These are phyloP conservation scores for Rugonectria rugulosa DNA, from an alignment of 2,329 filamentous ascomycete species.

Conservation along the genomic window DNA sequence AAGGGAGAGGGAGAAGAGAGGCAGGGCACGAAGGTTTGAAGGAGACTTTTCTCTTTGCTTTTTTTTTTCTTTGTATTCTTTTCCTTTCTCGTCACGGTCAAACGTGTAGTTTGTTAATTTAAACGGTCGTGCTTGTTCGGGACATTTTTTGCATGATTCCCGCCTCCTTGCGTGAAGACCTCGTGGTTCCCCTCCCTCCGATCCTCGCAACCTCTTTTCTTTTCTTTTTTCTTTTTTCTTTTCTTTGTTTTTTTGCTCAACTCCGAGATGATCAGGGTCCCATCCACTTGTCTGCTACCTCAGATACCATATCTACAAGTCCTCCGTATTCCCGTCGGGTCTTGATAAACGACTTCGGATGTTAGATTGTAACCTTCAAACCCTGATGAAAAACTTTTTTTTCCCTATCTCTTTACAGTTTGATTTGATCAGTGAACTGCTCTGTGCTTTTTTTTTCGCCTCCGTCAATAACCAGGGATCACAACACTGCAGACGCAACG, in stretches of 20 bases:
- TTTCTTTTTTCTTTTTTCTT: background rate
- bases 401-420: background rate
- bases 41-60: background rate
- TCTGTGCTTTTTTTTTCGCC: constrained; percentile 2
- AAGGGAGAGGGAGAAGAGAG: constrained; percentile 17
- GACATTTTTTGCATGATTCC: background rate
- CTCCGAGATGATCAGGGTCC: background rate
- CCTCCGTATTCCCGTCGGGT: too few relatives aligned
- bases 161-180: background rate
- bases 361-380: background rate
- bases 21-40: constrained; percentile 8
- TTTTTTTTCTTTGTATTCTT: background rate
- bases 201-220: background rate
- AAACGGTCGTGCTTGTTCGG: background rate
- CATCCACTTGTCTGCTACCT: too few relatives aligned
- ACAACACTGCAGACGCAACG: too few relatives aligned
- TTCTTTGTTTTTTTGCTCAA: background rate
- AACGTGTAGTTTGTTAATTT: background rate
- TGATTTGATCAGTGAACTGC: background rate
- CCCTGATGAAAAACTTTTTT: background rate
- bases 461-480: background rate
- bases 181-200: background rate
- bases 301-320: too few relatives aligned
- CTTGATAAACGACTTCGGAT: too few relatives aligned
- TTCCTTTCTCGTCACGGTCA: background rate